Conservation (phyloP, 371 early-diverging fungal species). For the Actinomucor elegans region DNA sequence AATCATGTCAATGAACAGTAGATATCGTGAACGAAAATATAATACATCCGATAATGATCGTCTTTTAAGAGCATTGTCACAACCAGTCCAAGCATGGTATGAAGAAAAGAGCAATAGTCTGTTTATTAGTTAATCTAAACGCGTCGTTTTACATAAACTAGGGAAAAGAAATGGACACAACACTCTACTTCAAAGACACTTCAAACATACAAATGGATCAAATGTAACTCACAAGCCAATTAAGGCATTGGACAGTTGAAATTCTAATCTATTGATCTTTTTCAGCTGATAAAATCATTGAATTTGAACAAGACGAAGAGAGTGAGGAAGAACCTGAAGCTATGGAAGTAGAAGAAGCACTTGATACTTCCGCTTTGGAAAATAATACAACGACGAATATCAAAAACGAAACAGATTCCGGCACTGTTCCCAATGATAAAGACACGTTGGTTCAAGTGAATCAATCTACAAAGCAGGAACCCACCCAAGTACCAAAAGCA, state of each 20-base stretch:
- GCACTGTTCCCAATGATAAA: background rate
- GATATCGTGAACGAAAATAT: conserved; percentile 49
- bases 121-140: too few relatives aligned
- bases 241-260: too few relatives aligned
- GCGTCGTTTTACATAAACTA: conserved; percentile 1
- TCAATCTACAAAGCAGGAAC: background rate
- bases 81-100: conserved; percentile 54
- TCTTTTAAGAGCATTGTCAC: conserved; percentile 43
- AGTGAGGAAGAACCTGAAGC: conserved; percentile 19
- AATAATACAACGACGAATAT: background rate
- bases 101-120: background rate
- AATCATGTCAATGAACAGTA: conserved; percentile 29
- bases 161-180: conserved; percentile 65
- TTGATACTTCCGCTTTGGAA: background rate
- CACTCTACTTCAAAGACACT: conserved; percentile 48
- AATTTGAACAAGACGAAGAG: conserved; percentile 47
- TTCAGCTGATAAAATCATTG: conserved; percentile 46
- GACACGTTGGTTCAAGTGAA: background rate
- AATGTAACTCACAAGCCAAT: conserved; percentile 51
- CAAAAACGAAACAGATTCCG: background rate
- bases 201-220: conserved; percentile 59
- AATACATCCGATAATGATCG: conserved; percentile 49
- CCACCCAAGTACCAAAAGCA: background rate
- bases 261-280: too few relatives aligned
- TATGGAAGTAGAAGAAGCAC: conserved; percentile 6